These are phyloP conservation scores for Achaetomium macrosporum DNA, from an alignment of 2,329 filamentous ascomycete genomes.

Conservation along the genomic window DNA sequence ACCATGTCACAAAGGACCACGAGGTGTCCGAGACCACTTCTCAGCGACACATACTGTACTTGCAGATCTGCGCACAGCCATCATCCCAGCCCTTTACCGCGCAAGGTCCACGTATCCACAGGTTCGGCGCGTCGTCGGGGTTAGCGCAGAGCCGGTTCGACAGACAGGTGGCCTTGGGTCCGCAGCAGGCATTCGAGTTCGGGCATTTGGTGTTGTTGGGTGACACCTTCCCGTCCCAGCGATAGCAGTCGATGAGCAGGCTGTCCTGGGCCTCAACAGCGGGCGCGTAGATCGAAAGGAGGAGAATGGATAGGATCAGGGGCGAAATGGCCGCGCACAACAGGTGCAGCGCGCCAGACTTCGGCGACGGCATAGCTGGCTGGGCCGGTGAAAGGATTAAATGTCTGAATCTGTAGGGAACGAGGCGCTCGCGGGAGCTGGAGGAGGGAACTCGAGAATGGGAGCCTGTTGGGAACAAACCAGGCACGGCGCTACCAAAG, in stretches of 20 bases:
- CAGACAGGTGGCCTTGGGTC: conserved; percentile 12
- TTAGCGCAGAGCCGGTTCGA: conserved; percentile 18
- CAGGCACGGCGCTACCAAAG: too few relatives aligned
- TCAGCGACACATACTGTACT: conserved; percentile 10
- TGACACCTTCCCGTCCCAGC: conserved; percentile 1
- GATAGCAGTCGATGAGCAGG: conserved; percentile 14
- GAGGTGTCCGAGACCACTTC: too few relatives aligned
- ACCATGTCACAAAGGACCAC: not conserved
- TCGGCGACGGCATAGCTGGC: too few relatives aligned
- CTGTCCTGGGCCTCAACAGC: not conserved
- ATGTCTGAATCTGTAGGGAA: too few relatives aligned
- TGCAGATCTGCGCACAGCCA: conserved; percentile 17
- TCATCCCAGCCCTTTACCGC: conserved; percentile 10
- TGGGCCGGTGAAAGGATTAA: too few relatives aligned
- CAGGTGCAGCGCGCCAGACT: too few relatives aligned
- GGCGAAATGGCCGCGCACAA: too few relatives aligned
- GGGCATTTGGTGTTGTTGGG: conserved; percentile 15
- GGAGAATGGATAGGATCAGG: too few relatives aligned
- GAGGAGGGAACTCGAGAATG: too few relatives aligned
- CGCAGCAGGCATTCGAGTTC: conserved; percentile 18
- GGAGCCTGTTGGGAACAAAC: too few relatives aligned
- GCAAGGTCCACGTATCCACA: conserved; percentile 15
- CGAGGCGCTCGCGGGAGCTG: too few relatives aligned
- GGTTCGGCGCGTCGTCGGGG: conserved; percentile 1
- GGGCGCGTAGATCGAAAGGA: not conserved